These are phyloP conservation scores for Polygonum aviculare DNA, from an alignment of 148 eudicot genomes.

Conservation along the genomic window DNA sequence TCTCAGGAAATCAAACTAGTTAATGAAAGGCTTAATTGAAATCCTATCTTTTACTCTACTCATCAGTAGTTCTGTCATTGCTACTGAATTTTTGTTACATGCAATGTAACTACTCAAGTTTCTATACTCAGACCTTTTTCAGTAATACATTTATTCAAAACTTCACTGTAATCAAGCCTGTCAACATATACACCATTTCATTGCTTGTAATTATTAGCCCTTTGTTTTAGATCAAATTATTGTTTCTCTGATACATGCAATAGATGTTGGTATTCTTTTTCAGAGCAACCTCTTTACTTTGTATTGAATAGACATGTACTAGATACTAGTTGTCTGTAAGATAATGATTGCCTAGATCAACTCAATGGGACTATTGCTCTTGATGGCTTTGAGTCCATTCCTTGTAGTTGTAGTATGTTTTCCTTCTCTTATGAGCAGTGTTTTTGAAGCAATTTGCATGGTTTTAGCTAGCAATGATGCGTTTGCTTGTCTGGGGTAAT, in stretches of 20 bases:
- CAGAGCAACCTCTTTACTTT: slow-evolving; percentile 5
- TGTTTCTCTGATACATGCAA: background rate
- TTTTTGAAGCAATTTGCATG: background rate
- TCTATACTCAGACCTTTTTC: too few species aligned
- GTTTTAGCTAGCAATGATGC: background rate
- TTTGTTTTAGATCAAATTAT: background rate
- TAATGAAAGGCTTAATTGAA: background rate
- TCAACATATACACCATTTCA: background rate
- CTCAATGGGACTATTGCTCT: background rate
- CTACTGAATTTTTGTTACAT: background rate
- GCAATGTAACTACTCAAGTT: background rate
- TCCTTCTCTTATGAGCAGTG: background rate
- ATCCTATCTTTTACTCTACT: background rate
- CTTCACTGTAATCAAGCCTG: background rate
- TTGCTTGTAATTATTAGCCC: slow-evolving; percentile 5
- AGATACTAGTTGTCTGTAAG: slow-evolving; percentile 3
- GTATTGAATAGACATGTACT: slow-evolving; percentile 5
- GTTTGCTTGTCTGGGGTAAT: too few species aligned
- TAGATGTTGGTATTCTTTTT: slow-evolving; percentile 1
- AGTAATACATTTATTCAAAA: background rate
- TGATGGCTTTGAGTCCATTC: background rate
- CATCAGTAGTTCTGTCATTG: background rate
- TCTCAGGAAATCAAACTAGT: background rate
- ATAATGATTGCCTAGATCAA: slow-evolving; percentile 2
- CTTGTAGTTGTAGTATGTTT: background rate